These are phyloP conservation scores for Iris macrosiphon DNA, from an alignment of 106 monocot species.

Conservation along the genomic window DNA sequence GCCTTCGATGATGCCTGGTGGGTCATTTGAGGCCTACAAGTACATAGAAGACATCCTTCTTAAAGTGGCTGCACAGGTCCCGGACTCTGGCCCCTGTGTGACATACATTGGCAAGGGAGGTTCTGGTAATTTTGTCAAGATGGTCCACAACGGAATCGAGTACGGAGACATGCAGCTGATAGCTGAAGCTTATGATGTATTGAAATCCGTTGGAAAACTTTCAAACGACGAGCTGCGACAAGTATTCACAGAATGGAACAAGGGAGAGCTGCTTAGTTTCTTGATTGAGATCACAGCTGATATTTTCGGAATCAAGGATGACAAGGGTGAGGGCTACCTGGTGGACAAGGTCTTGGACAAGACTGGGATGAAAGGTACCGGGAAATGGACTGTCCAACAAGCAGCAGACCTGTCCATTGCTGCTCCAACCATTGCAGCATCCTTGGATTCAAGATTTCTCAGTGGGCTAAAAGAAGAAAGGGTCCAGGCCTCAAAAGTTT, in stretches of 20 bases:
- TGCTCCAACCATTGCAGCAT: slow-evolving; percentile 47
- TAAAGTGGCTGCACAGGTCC: slow-evolving; percentile 48
- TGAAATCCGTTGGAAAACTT: slow-evolving; percentile 47
- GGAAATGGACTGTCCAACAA: slow-evolving; percentile 57
- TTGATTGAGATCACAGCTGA: slow-evolving; percentile 53
- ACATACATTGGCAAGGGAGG: slow-evolving; percentile 47
- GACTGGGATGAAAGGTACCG: slow-evolving; percentile 55
- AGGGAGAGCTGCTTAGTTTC: slow-evolving; percentile 48
- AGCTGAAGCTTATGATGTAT: slow-evolving; percentile 48
- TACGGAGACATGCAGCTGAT: slow-evolving; percentile 59
- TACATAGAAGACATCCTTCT: slow-evolving; percentile 48
- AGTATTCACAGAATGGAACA: slow-evolving; percentile 46
- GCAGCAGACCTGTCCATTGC: slow-evolving; percentile 49
- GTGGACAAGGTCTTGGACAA: slow-evolving; percentile 55
- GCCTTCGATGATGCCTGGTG: slow-evolving; percentile 58
- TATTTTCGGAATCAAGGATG: slow-evolving; percentile 44
- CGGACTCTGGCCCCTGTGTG: slow-evolving; percentile 47
- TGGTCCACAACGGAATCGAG: slow-evolving; percentile 56
- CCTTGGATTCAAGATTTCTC: slow-evolving; percentile 48
- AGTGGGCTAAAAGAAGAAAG: slow-evolving; percentile 49
- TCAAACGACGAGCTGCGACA: slow-evolving; percentile 35
- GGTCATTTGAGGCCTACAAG: slow-evolving; percentile 41
- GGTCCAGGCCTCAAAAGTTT: slow-evolving; percentile 45
- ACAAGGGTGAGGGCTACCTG: slow-evolving; percentile 33
- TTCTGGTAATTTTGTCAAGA: slow-evolving; percentile 58